These are phyloP conservation scores for Raddia guianensis DNA, from an alignment of 176 grass and related monocot genomes.

Conservation along the genomic window DNA sequence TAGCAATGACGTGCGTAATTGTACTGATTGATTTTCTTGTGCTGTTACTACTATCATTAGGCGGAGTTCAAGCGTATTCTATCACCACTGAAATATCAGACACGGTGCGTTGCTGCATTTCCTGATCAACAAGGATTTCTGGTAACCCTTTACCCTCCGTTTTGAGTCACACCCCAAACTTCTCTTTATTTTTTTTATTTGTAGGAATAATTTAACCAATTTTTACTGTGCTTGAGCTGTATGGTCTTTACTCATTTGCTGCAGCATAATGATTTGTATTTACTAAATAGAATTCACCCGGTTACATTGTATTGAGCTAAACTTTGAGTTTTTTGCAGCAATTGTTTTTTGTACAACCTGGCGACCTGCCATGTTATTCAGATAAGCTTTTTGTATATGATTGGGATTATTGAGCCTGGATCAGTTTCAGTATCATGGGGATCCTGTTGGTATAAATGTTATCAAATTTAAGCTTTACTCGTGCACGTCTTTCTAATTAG, in stretches of 20 bases:
- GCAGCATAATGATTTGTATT: slow-evolving; percentile 22
- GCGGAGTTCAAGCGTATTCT: slow-evolving; percentile 89
- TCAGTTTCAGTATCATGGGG: slow-evolving; percentile 11
- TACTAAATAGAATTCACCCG: slow-evolving; percentile 23
- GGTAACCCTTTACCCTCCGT: slow-evolving; percentile 52
- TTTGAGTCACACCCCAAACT: not conserved
- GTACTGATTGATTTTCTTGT: not conserved
- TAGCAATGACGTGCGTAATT: not conserved
- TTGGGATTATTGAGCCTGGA: not conserved
- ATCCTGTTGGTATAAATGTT: slow-evolving; percentile 16
- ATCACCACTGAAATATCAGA: slow-evolving; percentile 94
- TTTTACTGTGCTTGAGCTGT: slow-evolving; percentile 5
- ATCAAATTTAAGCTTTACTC: slow-evolving; percentile 12
- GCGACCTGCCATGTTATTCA: slow-evolving; percentile 8
- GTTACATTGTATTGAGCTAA: not conserved
- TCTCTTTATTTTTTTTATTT: not conserved
- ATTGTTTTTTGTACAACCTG: not conserved
- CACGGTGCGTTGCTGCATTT: slow-evolving; percentile 84
- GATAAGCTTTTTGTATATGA: not conserved
- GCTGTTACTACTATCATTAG: slow-evolving; percentile 47
- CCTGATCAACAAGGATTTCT: slow-evolving; percentile 98
- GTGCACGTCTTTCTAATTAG: not conserved
- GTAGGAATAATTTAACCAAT: not conserved
- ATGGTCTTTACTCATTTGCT: slow-evolving; percentile 16
- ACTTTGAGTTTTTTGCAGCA: not conserved